Evolutionary conservation across 129 eudicot species (phyloP).

Genomic region (Glebionis coronaria): DNA sequence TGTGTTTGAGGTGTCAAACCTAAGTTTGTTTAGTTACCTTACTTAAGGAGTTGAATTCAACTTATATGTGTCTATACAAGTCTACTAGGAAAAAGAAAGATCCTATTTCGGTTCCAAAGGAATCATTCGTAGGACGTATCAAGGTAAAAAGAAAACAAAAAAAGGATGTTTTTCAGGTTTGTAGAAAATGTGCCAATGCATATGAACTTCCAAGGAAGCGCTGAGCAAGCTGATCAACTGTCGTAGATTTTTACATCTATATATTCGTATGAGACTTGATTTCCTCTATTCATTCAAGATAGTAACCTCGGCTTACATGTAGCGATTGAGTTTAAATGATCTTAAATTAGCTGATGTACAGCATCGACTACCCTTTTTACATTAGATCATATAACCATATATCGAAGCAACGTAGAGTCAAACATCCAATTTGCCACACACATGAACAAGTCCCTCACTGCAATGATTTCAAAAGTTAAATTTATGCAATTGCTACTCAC

Average conservation of each 20-base stretch:
- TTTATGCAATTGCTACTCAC: not conserved
- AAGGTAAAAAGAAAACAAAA: too few species aligned
- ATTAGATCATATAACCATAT: not conserved
- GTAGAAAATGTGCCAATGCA: not conserved
- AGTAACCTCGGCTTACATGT: not conserved
- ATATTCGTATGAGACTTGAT: too few species aligned
- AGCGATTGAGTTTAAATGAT: not conserved
- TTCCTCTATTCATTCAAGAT: not conserved
- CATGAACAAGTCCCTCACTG: conserved; percentile 9
- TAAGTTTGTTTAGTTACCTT: too few species aligned
- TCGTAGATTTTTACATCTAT: not conserved
- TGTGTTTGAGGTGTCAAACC: too few species aligned
- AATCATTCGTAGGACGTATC: too few species aligned
- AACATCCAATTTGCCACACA: conserved; percentile 17
- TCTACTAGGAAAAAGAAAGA: too few species aligned
- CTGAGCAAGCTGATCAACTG: not conserved
- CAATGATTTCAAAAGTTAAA: not conserved
- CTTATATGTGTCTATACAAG: too few species aligned
- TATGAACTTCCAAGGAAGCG: not conserved
- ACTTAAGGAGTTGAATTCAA: too few species aligned
- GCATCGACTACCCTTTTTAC: not conserved
- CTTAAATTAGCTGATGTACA: conserved; percentile 1
- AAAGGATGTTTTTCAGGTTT: too few species aligned
- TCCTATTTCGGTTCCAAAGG: too few species aligned
- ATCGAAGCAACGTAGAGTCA: not conserved